Evolutionary conservation across 768 basidiomycete species (phyloP), one percentile per base, ranked within the genome.

Genomic region (Sutorius australiensis): DNA sequence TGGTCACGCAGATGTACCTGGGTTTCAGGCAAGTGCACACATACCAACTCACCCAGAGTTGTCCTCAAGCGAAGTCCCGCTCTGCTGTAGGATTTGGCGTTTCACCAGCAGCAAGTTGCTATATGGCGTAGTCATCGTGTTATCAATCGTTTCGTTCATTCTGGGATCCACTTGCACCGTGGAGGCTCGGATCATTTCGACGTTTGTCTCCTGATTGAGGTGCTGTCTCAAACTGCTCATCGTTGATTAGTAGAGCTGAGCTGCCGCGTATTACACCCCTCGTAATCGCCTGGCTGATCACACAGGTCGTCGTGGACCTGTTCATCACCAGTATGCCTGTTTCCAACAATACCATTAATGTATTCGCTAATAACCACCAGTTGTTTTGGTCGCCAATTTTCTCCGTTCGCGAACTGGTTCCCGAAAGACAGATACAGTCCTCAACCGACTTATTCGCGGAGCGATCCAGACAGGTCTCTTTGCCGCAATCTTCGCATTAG

Each of bases 1-100:
- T 80, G 30, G 67, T 79, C 16, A 78, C 80, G 1, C 80, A 81
- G 56, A 50, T 67, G 28, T 81, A 79, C 65, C 67, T 81, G 28
- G 74, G 69, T 2, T 68, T 75, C 56, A 75, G 79, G 79, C 74
- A 49, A 24, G 72, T 52, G 14, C 50, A 24, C 9, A 24, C 8
- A 17, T 28, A 12, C 43, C 12, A 14, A n/a, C 8, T 5, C 11
- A 0, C 27, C 16, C 28, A 2, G 17, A n/a, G 5, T 3, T 11
- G 1, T 31, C 16, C 28, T 3, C 24, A 24, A 27, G 17, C 31
- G 42, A 10, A 42, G 32, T 7, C 12, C 28, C 42, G 5, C 13
- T 17, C 3, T 28, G 4, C 14, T 14, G 11, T 30, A 64, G 64
- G 49, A 60, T 65, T 28, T 55, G 48, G 50, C 34, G 55, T 11